These are phyloP conservation scores for Lecanicillium sp. DNA, from an alignment of 2,329 filamentous ascomycete genomes.

Conservation along the genomic window DNA sequence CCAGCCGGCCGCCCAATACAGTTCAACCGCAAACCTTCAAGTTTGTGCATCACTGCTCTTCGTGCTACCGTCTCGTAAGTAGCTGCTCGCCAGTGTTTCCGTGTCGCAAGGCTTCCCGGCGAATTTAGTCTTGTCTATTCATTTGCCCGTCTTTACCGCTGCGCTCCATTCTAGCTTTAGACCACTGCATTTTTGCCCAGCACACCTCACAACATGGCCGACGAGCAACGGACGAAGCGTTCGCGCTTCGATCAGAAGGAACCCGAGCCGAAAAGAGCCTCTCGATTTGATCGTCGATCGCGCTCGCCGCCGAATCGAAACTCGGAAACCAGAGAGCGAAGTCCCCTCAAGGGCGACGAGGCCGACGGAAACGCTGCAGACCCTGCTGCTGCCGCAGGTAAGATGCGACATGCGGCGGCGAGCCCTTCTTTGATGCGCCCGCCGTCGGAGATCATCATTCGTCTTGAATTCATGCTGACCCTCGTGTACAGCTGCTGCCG, in stretches of 20 bases:
- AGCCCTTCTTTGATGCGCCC: conserved; percentile 3
- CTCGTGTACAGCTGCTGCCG: conserved; percentile 62
- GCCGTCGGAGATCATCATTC: conserved; percentile 9
- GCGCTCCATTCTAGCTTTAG: too few species aligned
- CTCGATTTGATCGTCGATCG: conserved; percentile 87
- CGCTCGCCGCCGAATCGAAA: conserved; percentile 67
- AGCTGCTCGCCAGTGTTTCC: too few species aligned
- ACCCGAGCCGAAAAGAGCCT: conserved; percentile 66
- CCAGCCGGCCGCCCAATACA: too few species aligned
- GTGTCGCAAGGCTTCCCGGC: too few species aligned
- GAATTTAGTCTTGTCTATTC: too few species aligned
- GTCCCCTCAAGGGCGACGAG: conserved; percentile 55
- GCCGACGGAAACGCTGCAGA: conserved; percentile 48
- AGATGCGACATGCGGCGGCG: conserved; percentile 14
- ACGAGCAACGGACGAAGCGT: conserved; percentile 66
- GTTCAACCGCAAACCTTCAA: too few species aligned
- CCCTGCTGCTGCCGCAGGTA: conserved; percentile 73
- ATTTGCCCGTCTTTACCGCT: too few species aligned
- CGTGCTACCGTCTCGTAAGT: too few species aligned
- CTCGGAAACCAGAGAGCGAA: conserved; percentile 71
- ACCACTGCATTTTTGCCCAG: too few species aligned
- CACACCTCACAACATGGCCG: too few species aligned
- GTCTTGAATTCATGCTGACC: background rate
- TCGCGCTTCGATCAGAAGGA: conserved; percentile 93
- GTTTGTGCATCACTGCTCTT: too few species aligned